These are phyloP conservation scores for Celoporthe dispersa DNA, from an alignment of 2,329 filamentous ascomycete species.

Conservation along the genomic window DNA sequence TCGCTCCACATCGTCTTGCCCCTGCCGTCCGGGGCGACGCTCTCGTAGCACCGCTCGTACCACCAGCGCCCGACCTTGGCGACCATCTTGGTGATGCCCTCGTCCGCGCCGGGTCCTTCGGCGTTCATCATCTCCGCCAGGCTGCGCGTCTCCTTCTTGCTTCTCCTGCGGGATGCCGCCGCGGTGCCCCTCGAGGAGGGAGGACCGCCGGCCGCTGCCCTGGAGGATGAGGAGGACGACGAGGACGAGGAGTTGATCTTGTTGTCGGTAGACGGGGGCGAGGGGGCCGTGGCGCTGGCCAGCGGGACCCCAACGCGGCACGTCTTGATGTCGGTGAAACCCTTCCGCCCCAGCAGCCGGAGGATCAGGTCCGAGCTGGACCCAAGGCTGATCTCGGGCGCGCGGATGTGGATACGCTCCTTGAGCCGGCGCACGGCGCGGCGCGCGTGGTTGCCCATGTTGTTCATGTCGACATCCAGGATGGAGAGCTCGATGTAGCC, in stretches of 20 bases:
- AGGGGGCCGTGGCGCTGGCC: slow-evolving; percentile 53
- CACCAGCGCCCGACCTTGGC: slow-evolving; percentile 93
- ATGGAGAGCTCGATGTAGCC: slow-evolving; percentile 81
- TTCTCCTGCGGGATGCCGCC: slow-evolving; percentile 32
- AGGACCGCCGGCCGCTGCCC: slow-evolving; percentile 18
- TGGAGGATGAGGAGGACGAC: slow-evolving; percentile 39
- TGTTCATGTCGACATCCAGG: slow-evolving; percentile 79
- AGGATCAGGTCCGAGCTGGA: slow-evolving; percentile 66
- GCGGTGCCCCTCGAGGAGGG: background rate
- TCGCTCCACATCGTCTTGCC: slow-evolving; percentile 78
- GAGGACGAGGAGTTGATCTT: slow-evolving; percentile 42
- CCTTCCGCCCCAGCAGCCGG: slow-evolving; percentile 67
- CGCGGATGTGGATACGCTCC: slow-evolving; percentile 66
- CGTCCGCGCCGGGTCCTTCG: slow-evolving; percentile 72
- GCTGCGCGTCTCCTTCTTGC: slow-evolving; percentile 53
- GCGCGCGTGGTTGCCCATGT: slow-evolving; percentile 76
- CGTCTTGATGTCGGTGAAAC: slow-evolving; percentile 73
- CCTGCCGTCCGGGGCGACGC: slow-evolving; percentile 55
- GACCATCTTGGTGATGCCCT: slow-evolving; percentile 90
- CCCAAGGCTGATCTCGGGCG: slow-evolving; percentile 64
- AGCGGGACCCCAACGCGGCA: slow-evolving; percentile 81
- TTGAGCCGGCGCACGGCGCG: slow-evolving; percentile 73
- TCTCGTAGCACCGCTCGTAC: slow-evolving; percentile 93
- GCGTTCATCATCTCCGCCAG: slow-evolving; percentile 76
- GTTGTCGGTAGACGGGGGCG: slow-evolving; percentile 33